Evolutionary conservation across 2,329 filamentous ascomycete species (phyloP).

Genomic region (Fusarium caatingaense): DNA sequence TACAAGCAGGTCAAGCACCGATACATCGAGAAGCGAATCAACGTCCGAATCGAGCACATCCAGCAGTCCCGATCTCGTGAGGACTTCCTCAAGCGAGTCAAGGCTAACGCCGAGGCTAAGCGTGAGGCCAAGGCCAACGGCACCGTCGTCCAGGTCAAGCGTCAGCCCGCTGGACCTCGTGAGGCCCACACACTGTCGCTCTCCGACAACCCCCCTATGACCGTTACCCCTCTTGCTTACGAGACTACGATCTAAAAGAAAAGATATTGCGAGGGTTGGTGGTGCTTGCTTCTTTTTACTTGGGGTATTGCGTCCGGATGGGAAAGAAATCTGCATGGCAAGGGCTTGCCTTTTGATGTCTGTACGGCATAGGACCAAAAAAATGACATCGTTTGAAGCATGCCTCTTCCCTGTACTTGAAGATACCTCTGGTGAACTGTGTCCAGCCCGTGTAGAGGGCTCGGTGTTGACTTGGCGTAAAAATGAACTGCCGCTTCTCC

Average conservation of each 20-base stretch:
- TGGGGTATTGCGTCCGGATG: slow-evolving; percentile 58
- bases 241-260: slow-evolving; percentile 93
- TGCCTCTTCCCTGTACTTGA: slow-evolving; percentile 35
- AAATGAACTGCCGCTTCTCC: slow-evolving; percentile 21
- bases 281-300: slow-evolving; percentile 55
- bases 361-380: slow-evolving; percentile 54
- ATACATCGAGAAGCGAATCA: slow-evolving; percentile 99
- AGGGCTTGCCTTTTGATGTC: slow-evolving; percentile 57
- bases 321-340: slow-evolving; percentile 59
- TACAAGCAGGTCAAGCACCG: slow-evolving; percentile 99
- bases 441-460: slow-evolving; percentile 9
- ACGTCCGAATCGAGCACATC: slow-evolving; percentile 98
- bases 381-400: slow-evolving; percentile 51
- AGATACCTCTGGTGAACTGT: slow-evolving; percentile 40
- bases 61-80: slow-evolving; percentile 93
- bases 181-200: slow-evolving; percentile 82
- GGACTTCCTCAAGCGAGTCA: slow-evolving; percentile 96
- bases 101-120: slow-evolving; percentile 94
- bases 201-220: slow-evolving; percentile 89
- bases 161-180: slow-evolving; percentile 83
- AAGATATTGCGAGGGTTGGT: slow-evolving; percentile 45
- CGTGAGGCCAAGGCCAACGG: slow-evolving; percentile 92
- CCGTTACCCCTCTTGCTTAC: slow-evolving; percentile 90
- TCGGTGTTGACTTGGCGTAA: slow-evolving; percentile 9
- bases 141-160: slow-evolving; percentile 90